Base-by-base conservation (phyloP, 305 asterid species). In the Fraxinus baroniana region DNA sequence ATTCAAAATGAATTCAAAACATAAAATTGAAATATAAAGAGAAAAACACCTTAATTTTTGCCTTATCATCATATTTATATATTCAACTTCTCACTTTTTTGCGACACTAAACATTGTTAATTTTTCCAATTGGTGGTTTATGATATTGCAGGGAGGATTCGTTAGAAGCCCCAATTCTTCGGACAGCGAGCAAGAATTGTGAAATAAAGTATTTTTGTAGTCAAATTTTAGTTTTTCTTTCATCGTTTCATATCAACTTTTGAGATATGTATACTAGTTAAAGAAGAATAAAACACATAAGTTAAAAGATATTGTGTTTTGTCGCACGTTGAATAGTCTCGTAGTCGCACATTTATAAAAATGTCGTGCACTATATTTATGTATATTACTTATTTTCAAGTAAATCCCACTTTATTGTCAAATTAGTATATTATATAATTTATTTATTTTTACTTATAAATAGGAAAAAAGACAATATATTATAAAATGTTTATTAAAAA, bases 101-200 rank as follows among this genome's bases (percentile, higher is more conserved):
- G 62, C 62, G 62, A 17, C 13, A 64, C 17, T 26, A 24, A 66
- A 66, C 18, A 10, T 28, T 3, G 3, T 28, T 28, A 68, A 28
- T 68, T 68, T 32, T 32, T 71, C 10, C 15, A 71, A 30, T 7
- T 10, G 33, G 22, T 70, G 78, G 70, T 64, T 77, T 18, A 22
- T 46, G 57, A 39, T 82, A 46, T 70, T 89, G 86, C 95, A 94
- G 98, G 98, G 98, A 18, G 89, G 97, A 57, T 90, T 91, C 62
- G 93, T 92, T 22, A 90, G 94, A 87, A 92, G 93, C 73, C 90
- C 92, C 64, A 88, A 86, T 88, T 86, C 94, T 2, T 88, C 91
- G 0, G 92, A 90, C 18, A 85, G 88, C 74, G 94, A 83, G 88
- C 87, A 88, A 86, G 83, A 85, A 80, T 87, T 55, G 35, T 44